Evolutionary conservation across 352 stramenopile genomes (phyloP).

Genomic region (Phytophthora litchii): DNA sequence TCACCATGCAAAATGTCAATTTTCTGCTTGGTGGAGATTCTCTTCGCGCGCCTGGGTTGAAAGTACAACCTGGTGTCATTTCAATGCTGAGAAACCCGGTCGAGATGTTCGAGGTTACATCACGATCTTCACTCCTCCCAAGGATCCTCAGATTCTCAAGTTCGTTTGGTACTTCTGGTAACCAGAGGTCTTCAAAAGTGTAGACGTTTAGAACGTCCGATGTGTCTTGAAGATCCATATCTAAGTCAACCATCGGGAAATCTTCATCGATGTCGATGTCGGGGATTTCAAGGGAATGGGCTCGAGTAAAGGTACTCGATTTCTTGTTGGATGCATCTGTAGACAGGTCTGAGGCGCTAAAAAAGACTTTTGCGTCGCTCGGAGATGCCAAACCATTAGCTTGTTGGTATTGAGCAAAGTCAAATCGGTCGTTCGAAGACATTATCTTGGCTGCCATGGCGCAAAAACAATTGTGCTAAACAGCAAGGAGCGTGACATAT

Average conservation of each 20-base stretch:
- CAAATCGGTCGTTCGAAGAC: neutral
- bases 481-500: neutral
- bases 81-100: neutral
- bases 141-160: neutral
- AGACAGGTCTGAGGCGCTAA: neutral
- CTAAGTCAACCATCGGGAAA: neutral
- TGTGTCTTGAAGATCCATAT: conserved; percentile 1
- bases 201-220: neutral
- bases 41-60: neutral
- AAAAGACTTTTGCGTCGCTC: neutral
- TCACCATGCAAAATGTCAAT: conserved; percentile 8
- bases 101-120: neutral
- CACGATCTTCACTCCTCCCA: neutral
- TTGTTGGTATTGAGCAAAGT: neutral
- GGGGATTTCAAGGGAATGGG: conserved; percentile 15
- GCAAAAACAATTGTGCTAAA: neutral
- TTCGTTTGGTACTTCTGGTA: neutral
- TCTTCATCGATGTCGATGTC: neutral
- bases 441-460: neutral
- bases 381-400: neutral
- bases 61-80: neutral
- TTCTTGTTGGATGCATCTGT: neutral
- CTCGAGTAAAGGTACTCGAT: conserved; percentile 1
- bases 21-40: conserved; percentile 10
- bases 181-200: neutral